Base-by-base conservation (phyloP, 306 rosid genomes). In the Morella rubra region DNA sequence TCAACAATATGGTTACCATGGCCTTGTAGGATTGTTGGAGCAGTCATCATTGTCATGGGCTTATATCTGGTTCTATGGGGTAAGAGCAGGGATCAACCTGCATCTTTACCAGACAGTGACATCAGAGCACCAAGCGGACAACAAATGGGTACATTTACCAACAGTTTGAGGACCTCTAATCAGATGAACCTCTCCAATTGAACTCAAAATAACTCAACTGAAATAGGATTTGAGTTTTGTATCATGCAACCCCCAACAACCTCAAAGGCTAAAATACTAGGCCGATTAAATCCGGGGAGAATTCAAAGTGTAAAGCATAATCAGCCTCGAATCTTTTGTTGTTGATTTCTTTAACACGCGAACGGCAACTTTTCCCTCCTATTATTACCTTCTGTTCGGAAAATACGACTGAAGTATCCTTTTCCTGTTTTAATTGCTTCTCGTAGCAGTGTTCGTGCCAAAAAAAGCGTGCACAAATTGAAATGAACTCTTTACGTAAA, bases 1-100 rank as follows among this genome's bases (percentile, higher is more conserved):
- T 47, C 4, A 13, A 32, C 13, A 13, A 49, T 12, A 13, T 49
- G 11, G 5, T 49, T 5, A 12, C 53, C 5, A 9, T 12, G 24
- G 64, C 40, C 16, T 62, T 76, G 78, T 44, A 86, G 86, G 77
- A 66, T 79, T 1, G 41, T 65, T 69, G 86, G 86, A 73, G 83
- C 86, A 18, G 5, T 76, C 1, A 65, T 84, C 20, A 79, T 79
- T 7, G 56, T 84, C 24, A 44, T 65, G 45, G 88, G 90, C 1
- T 64, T 79, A 22, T 77, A 81, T 27, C 14, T 80, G 47, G 78
- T 80, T 53, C 73, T 82, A 41, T 87, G 90, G 86, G 90, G 86
- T 0, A 81, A 77, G 66, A 80, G 76, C 62, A 74, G 69, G 24
- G 86, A 82, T 42, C 62, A 64, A 37, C 5, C 60, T 59, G 37